These are phyloP conservation scores for Dioszegia aurantiaca DNA, from an alignment of 768 basidiomycete genomes.

Conservation along the genomic window DNA sequence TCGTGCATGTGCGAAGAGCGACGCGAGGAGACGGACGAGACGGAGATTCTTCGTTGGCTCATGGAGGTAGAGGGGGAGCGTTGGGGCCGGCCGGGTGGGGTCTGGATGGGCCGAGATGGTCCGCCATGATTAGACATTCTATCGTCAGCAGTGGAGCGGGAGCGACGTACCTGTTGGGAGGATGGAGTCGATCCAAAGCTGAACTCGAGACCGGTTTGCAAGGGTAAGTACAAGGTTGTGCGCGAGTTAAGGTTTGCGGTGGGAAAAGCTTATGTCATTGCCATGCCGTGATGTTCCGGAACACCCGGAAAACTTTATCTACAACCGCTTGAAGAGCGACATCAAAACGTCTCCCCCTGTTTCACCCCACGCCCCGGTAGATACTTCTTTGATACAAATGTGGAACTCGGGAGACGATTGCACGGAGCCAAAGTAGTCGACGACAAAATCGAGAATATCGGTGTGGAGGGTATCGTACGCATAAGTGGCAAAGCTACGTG, in stretches of 20 bases:
- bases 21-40: not conserved
- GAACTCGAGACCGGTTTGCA: too few relatives aligned
- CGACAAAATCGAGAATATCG: constrained; percentile 63
- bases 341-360: constrained; percentile 35
- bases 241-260: too few relatives aligned
- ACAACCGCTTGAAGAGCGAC: constrained; percentile 29
- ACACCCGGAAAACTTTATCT: too few relatives aligned
- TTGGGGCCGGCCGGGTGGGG: too few relatives aligned
- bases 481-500: constrained; percentile 18
- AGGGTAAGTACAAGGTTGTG: too few relatives aligned
- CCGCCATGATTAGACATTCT: too few relatives aligned
- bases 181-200: too few relatives aligned
- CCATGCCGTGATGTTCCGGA: too few relatives aligned
- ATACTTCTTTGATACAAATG: constrained; percentile 41
- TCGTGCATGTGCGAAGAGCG: constrained; percentile 32
- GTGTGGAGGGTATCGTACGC: constrained; percentile 21
- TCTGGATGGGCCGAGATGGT: too few relatives aligned
- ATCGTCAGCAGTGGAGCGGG: too few relatives aligned
- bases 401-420: constrained; percentile 29
- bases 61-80: not conserved
- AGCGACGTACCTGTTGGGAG: too few relatives aligned
- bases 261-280: too few relatives aligned
- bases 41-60: not conserved
- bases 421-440: constrained; percentile 43
- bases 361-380: constrained; percentile 34